Base-by-base conservation (phyloP, 2,329 filamentous ascomycete species). In the Albophoma yamanashiensis region DNA sequence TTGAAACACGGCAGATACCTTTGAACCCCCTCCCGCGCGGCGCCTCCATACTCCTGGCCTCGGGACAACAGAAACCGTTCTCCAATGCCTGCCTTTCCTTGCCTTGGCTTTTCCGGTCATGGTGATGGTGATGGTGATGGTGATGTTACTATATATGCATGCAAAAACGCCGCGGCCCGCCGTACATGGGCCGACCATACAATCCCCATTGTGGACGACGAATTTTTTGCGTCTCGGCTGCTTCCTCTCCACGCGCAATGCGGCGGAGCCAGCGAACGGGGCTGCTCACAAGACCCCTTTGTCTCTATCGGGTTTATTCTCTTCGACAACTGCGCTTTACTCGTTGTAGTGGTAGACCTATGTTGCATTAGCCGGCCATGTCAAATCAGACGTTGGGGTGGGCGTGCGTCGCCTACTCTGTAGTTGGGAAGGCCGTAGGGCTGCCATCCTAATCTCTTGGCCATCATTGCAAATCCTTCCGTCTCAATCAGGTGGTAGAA, bases 401-500 rank as follows among this genome's bases (percentile, higher is more conserved):
- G 34, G 12, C 6, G 1, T 27, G 11, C 42, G 55, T 31, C 20
- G 76, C 84, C 72, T 76, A 97, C 94, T 81, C 93, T 92, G 77
- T 99, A 99, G 77, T 97, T 96, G 50, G 94, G 94, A 69, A 97
- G 77, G n/a, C 94, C 94, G 66, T 82, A 91, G 61, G 89, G 84
- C 63, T 88, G 82, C 87, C 92, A 97, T 56, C 92, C 92, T 69
- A 99, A 74, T 65, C 94, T 81, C 72, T 85, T 88, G 15, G 92
- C 92, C 94, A 99, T 99, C 77, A 93, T 96, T 22, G 94, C 92
- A 70, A 99, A 99, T 0, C 94, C 94, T 71, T 99, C 94, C 0
- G 94, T 97, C 79, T 99, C 94, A 62, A 99, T 95, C 62, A 99
- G 80, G 74, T 99, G 89, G 72, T 97, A 97, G 71, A 99, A 99